Evolutionary conservation across 805 yeast genomes (phyloP), one percentile per base, ranked within the genome.

Genomic region (Suhomyces tanzawaensis): DNA sequence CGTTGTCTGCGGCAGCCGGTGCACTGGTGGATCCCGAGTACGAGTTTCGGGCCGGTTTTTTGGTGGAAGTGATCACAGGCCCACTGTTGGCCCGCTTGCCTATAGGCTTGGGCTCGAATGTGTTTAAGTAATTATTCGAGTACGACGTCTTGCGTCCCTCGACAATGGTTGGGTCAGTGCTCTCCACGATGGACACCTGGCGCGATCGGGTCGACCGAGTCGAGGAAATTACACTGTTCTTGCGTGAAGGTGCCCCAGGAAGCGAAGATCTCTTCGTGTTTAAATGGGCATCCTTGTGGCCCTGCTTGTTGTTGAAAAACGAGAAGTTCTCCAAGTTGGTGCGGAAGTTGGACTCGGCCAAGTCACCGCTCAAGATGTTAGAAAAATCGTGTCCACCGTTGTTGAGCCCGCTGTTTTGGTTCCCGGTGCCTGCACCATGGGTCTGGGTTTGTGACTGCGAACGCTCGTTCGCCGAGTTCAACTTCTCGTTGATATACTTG

Each of bases 301-400:
- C 13, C 32, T 17, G 29, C 5, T 33, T 28, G 23, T 17, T 19
- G 39, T 64, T 59, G 34, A 53, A 50, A 18, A 59, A 45, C 2
- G 67, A 54, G 45, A 55, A 65, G 21, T 53, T 55, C 32, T 60
- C 63, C 25, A 65, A 48, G 19, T 53, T 52, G 18, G 48, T 46
- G 14, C 64, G 50, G 45, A 59, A 58, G 13, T 62, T 66, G 18
- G 46, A 43, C 31, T 57, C 66, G 6, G 43, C 45, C 12, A 60
- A 30, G 19, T 56, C 61, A 7, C 62, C 69, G 13, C 49, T 46
- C 19, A 70, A 46, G 19, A 69, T 44, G 43, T 59, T 62, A 19
- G 72, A 67, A 48, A 58, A 68, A 48, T 69, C 73, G 53, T 61
- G 71, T 35, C 21, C 49, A 37, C 28, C 48, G 41, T 39, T 34